These are phyloP conservation scores for Agrocybe praecox DNA, from an alignment of 768 basidiomycete genomes.

Conservation along the genomic window DNA sequence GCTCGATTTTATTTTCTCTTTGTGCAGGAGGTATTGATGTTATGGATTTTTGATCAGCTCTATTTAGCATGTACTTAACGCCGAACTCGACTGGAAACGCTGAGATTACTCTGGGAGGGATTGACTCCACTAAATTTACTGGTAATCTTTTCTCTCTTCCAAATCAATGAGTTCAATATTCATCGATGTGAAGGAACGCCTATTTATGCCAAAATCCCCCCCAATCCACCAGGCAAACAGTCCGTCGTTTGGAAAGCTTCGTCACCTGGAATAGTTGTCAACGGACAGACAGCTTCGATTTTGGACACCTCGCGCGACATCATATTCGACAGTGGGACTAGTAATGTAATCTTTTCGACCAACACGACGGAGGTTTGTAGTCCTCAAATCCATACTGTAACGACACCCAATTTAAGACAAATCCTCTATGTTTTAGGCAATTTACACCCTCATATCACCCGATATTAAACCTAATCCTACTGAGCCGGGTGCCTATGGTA, in stretches of 20 bases:
- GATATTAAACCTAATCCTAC: constrained; percentile 51
- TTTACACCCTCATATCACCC: constrained; percentile 59
- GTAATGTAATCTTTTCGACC: constrained; percentile 56
- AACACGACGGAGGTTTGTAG: constrained; percentile 47
- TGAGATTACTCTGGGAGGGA: constrained; percentile 56
- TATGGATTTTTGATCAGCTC: constrained; percentile 28
- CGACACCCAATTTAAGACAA: too few species aligned
- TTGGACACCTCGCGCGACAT: constrained; percentile 42
- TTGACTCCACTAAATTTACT: constrained; percentile 52
- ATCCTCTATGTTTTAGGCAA: constrained; percentile 30
- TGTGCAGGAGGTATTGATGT: not conserved
- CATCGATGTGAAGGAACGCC: constrained; percentile 34
- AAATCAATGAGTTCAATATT: constrained; percentile 3
- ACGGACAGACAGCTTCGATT: constrained; percentile 48
- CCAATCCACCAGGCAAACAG: constrained; percentile 20
- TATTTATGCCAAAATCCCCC: constrained; percentile 41
- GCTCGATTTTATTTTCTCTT: not conserved
- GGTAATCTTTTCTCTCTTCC: constrained; percentile 26
- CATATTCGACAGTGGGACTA: constrained; percentile 62
- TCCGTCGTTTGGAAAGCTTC: constrained; percentile 44
- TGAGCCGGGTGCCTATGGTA: constrained; percentile 59
- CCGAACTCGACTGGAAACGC: constrained; percentile 48
- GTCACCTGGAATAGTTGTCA: constrained; percentile 50
- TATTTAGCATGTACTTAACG: constrained; percentile 55
- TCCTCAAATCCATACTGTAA: not conserved